phyloP scores from a whole-genome alignment of 225 moss, liverwort and hornwort genomes.

The Takakia lepidozioides region DNA sequence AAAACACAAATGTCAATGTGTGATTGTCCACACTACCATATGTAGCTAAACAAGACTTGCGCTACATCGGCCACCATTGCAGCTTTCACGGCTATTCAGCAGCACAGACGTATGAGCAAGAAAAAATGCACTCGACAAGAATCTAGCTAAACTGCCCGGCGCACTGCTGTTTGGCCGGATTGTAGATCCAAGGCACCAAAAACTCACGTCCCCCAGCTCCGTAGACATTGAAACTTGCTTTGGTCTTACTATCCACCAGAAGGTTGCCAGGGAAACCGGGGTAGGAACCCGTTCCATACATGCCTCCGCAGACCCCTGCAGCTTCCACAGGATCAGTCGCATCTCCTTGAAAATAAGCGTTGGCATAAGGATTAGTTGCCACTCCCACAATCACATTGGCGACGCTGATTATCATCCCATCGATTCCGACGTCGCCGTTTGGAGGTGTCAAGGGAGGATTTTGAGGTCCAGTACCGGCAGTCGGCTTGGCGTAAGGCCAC shows the following conservation, averaged over 20 bases:
- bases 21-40: too few relatives aligned
- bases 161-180: conserved; percentile 21
- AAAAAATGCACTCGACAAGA: conserved; percentile 3
- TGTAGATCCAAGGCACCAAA: conserved; percentile 33
- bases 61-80: conserved; percentile 11
- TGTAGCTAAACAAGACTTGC: too few relatives aligned
- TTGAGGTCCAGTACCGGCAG: conserved; percentile 21
- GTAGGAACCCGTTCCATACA: conserved; percentile 16
- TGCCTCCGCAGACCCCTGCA: conserved; percentile 27
- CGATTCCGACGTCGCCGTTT: conserved; percentile 27
- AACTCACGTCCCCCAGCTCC: conserved; percentile 19
- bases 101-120: conserved; percentile 48
- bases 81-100: conserved; percentile 21
- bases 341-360: conserved; percentile 33
- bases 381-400: conserved; percentile 34
- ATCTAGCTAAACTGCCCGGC: conserved; percentile 28
- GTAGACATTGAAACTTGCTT: conserved; percentile 36
- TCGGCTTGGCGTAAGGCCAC: conserved; percentile 36
- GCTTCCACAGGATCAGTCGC: conserved; percentile 21
- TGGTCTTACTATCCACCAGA: conserved; percentile 21
- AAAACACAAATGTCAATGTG: too few relatives aligned
- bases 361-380: conserved; percentile 25
- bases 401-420: conserved; percentile 43
- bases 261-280: conserved; percentile 33
- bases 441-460: conserved; percentile 28